Conservation (phyloP, 2,329 filamentous ascomycete genomes). For the Ascochyta koolunga region DNA sequence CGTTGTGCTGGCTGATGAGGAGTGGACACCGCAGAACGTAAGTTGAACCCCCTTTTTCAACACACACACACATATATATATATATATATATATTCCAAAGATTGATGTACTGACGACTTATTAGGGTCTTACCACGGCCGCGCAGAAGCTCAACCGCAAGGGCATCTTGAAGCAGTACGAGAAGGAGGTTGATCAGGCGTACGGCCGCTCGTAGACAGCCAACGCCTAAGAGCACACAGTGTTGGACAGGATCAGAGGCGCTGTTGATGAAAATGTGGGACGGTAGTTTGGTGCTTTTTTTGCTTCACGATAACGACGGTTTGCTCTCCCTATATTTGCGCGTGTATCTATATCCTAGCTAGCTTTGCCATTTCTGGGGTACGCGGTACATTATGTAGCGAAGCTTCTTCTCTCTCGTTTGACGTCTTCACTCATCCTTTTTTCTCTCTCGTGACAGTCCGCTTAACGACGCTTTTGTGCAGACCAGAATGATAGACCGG, state of each 20-base stretch:
- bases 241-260: too few species aligned
- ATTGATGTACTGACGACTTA: conserved; percentile 22
- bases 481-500: too few species aligned
- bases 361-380: neutral
- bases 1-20: conserved; percentile 80
- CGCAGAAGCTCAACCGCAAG: conserved; percentile 60
- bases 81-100: too few species aligned
- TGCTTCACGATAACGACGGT: conserved; percentile 12
- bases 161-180: conserved; percentile 58
- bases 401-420: neutral
- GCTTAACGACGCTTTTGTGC: neutral
- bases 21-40: conserved; percentile 86
- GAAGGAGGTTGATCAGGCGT: conserved; percentile 57
- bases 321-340: neutral
- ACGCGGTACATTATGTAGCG: too few species aligned
- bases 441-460: neutral
- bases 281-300: neutral
- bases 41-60: conserved; percentile 50
- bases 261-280: too few species aligned
- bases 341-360: conserved; percentile 16
- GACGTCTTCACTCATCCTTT: neutral
- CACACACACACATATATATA: too few species aligned
- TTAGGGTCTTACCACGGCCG: conserved; percentile 58
- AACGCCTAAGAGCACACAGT: too few species aligned
- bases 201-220: conserved; percentile 33